Percentiles rank a stretch among this genome's conserved stretches.
Conservation (phyloP, 805 yeast genomes). For the Nakazawaea molendinolei region DNA sequence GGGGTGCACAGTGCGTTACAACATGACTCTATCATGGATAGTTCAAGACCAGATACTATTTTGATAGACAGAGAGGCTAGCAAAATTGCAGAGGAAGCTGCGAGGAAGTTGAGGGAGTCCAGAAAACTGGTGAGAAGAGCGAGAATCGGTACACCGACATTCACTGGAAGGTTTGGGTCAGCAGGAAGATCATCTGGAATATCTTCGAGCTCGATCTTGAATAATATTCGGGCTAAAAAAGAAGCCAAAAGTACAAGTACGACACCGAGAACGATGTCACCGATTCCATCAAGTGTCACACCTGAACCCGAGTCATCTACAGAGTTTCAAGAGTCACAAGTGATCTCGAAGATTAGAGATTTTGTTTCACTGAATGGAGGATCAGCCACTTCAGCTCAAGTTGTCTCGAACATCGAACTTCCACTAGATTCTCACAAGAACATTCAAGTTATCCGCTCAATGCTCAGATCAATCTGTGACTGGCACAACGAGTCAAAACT, state of each 20-base stretch:
- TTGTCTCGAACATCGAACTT: constrained; percentile 21
- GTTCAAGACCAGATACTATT: constrained; percentile 42
- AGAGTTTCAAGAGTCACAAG: too few relatives aligned
- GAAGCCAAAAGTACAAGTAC: constrained; percentile 23
- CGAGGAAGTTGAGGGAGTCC: constrained; percentile 54
- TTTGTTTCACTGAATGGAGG: constrained; percentile 23
- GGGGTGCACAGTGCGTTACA: constrained; percentile 70
- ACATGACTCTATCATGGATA: constrained; percentile 71
- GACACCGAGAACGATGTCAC: too few relatives aligned
- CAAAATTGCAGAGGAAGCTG: constrained; percentile 56
- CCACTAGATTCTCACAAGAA: constrained; percentile 40
- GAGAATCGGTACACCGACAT: constrained; percentile 79
- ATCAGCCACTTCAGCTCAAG: constrained; percentile 25
- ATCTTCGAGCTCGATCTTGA: constrained; percentile 45
- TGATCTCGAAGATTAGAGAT: constrained; percentile 18
- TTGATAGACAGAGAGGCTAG: constrained; percentile 60
- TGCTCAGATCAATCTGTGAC: constrained; percentile 58
- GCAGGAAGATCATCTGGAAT: constrained; percentile 51
- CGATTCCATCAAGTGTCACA: not conserved
- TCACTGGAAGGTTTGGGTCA: constrained; percentile 89
- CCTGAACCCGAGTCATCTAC: too few relatives aligned
- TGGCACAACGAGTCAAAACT: constrained; percentile 58
- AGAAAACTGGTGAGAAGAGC: constrained; percentile 40
- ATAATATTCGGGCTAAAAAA: constrained; percentile 37
- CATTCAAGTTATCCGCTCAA: constrained; percentile 55